Evolutionary conservation across 2,329 filamentous ascomycete genomes (phyloP), one percentile per base, ranked within the genome.

Genomic region (Xylariales sp.): DNA sequence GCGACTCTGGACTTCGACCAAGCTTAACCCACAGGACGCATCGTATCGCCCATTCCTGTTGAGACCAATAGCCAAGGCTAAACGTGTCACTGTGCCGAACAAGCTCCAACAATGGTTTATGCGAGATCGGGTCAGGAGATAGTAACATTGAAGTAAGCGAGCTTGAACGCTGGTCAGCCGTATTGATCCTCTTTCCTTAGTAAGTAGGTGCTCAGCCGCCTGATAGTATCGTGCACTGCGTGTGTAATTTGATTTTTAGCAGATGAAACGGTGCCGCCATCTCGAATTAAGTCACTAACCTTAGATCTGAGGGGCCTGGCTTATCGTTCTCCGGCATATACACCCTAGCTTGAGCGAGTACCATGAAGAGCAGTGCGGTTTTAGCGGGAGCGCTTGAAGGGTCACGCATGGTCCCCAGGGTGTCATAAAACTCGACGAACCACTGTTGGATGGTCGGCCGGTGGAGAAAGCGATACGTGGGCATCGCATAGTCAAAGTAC

Each of bases 291-390:
- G n/a, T n/a, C n/a, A n/a, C n/a, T n/a, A n/a, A n/a, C n/a, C n/a
- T n/a, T n/a, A n/a, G n/a, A n/a, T n/a, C n/a, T n/a, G n/a, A n/a
- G n/a, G n/a, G n/a, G n/a, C n/a, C n/a, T n/a, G n/a, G n/a, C n/a
- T n/a, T n/a, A n/a, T n/a, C n/a, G n/a, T n/a, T n/a, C n/a, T 56
- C 30, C 48, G 43, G 40, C 29, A 44, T 61, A 24, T 71, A 72
- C 7, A 65, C 63, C 33, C 62, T 32, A 8, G 63, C 71, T 15
- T 75, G 72, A 0, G 74, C 74, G 44, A 79, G 69, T 3, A 67
- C 53, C 62, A 66, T 63, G 37, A 58, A 52, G 5, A 59, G 41
- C 6, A 63, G 28, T 10, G 61, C 60, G 4, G 44, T 54, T n/a
- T 45, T 64, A 4, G 63, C 62, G 7, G 61, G 59, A 3, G 64